Conservation (phyloP, 2,329 filamentous ascomycete species). For the Chalaropsis ovoidea region DNA sequence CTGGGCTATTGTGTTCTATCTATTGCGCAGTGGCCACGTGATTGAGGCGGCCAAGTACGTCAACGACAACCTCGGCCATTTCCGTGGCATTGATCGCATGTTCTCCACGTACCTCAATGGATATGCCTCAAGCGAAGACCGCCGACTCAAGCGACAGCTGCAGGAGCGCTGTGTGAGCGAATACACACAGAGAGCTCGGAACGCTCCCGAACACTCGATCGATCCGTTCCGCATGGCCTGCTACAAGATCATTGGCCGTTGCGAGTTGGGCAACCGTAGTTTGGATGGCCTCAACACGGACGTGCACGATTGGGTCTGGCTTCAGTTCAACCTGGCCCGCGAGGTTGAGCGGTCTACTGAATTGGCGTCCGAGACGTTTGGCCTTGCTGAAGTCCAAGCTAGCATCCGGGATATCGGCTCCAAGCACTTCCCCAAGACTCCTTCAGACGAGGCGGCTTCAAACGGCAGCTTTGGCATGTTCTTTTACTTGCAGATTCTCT, state of each 20-base stretch:
- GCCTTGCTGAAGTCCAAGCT: slow-evolving; percentile 57
- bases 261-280: slow-evolving; percentile 54
- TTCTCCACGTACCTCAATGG: slow-evolving; percentile 80
- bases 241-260: slow-evolving; percentile 90
- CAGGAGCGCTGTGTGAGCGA: slow-evolving; percentile 84
- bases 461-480: slow-evolving; percentile 76
- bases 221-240: slow-evolving; percentile 95
- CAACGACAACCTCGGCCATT: slow-evolving; percentile 63
- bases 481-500: slow-evolving; percentile 84
- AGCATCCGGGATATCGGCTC: slow-evolving; percentile 82
- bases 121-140: slow-evolving; percentile 67
- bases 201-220: slow-evolving; percentile 74
- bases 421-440: slow-evolving; percentile 77
- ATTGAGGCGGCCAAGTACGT: slow-evolving; percentile 81
- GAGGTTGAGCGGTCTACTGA: slow-evolving; percentile 55
- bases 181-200: slow-evolving; percentile 73
- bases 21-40: slow-evolving; percentile 74
- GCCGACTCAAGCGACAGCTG: slow-evolving; percentile 65
- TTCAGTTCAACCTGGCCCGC: slow-evolving; percentile 59
- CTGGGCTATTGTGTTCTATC: slow-evolving; percentile 90
- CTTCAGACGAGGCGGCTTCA: slow-evolving; percentile 50
- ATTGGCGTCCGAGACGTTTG: slow-evolving; percentile 56
- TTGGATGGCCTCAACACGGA: slow-evolving; percentile 54
- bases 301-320: slow-evolving; percentile 62
- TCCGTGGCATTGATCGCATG: slow-evolving; percentile 81